Base-by-base conservation (phyloP, 108 stramenopile species). In the Chaetoceros tenuissimus region DNA sequence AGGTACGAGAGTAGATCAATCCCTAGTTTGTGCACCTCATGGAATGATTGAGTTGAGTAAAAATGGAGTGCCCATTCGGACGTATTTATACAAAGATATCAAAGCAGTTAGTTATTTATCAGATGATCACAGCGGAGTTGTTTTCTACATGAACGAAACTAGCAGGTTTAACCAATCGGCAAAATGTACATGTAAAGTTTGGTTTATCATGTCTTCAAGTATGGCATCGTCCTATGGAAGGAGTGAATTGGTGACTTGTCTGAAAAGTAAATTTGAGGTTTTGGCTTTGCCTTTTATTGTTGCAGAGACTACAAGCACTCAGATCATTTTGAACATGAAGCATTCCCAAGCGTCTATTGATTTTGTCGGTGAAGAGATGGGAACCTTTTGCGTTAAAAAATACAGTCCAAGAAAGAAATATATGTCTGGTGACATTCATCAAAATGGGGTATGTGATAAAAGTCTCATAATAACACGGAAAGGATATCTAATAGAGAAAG, bases 401-500 rank as follows among this genome's bases (percentile, higher is more conserved):
- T 40, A 10, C 13, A 40, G 34, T 40, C 34, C 5, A 13, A 5
- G 34, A 13, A 5, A 40, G 13, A 10, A 10, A 10, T 40, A 13
- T 40, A 40, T 10, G 34, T 40, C 34, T 5, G 8, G 13, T 10
- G 13, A 5, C 34, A 40, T n/a, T n/a, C n/a, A 40, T 5, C 8
- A 40, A 40, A 13, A 40, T 5, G 34, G 13, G 34, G 13, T 55
- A 22, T 69, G 69, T 13, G 66, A 69, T 66, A 58, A 72, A 2
- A 74, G 74, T 27, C 74, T 76, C 24, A 53, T 69, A 1, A 66
- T 82, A 10, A 44, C 66, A n/a, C 70, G 80, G 17, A 29, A 46
- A 29, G 78, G 75, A 46, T 53, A 70, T 17, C 27, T 82, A 46
- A 5, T 82, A 13, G 81, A 82, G 62, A 59, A 61, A 31, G 77